Base-by-base conservation (phyloP, 495 filamentous ascomycete genomes). In the Aspergillus saccharolyticus region DNA sequence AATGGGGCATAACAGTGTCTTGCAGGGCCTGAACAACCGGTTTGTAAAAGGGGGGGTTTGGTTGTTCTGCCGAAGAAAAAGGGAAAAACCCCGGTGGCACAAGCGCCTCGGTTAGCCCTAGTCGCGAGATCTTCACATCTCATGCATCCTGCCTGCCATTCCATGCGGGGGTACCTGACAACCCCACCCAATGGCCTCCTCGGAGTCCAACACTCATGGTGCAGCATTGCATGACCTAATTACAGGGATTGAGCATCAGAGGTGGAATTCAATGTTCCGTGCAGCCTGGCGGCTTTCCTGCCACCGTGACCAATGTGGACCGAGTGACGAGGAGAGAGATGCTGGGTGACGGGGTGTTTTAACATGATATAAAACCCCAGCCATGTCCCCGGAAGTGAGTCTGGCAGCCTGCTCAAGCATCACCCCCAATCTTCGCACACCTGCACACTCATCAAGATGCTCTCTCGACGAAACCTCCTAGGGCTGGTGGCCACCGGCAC, bases 401-500 rank as follows among this genome's bases (percentile, higher is more conserved):
- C 33, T 12, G 14, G 33, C 2, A 12, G 33, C 33, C 10, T n/a
- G 3, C 22, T 50, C 3, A 14, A 17, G 47, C 47, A 17, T n/a
- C 24, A 28, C 46, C 22, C 22, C 17, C 47, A 17, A 16, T 50
- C 47, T 50, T 19, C 8, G 6, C 22, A 25, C 42, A 17, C 59
- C 60, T 53, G n/a, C n/a, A n/a, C 58, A 58, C 56, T 48, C 61
- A 63, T 58, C 63, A 65, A 54, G 42, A 78, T 79, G 76, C 65
- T 65, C 42, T 71, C 70, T 54, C 65, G 65, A 62, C 48, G 51
- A 59, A 74, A 57, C 56, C n/a, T 73, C 54, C 55, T 79, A n/a
- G 67, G 70, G 28, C 71, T 81, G 44, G 59, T 69, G 53, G 72
- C 65, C 61, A 67, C 66, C 15, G 62, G 56, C 50, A 74, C 75